Evolutionary conservation across 495 filamentous ascomycete genomes (phyloP).

Genomic region (Penicillium psychrofluorescens): DNA sequence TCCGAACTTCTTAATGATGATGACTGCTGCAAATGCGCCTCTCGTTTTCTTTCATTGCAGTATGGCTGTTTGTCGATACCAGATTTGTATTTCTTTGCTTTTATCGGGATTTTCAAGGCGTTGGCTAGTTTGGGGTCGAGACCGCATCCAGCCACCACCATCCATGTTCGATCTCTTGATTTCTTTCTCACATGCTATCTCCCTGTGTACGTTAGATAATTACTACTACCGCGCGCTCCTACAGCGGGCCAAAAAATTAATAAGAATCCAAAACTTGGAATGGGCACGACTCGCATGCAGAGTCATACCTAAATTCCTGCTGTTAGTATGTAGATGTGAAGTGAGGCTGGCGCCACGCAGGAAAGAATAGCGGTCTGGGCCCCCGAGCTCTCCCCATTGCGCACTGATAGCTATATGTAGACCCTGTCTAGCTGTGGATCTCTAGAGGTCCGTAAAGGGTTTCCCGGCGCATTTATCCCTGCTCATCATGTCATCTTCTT

Average conservation of each 20-base stretch:
- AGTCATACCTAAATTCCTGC: background rate
- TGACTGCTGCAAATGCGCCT: no score
- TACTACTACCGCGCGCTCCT: background rate
- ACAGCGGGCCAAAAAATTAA: slow-evolving; percentile 3
- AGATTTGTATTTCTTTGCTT: background rate
- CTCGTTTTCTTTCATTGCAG: no score
- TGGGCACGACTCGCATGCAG: slow-evolving; percentile 3
- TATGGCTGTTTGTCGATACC: no score
- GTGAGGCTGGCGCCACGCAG: slow-evolving; percentile 12
- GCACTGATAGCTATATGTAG: no score
- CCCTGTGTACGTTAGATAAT: slow-evolving; percentile 15
- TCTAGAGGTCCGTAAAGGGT: slow-evolving; percentile 7
- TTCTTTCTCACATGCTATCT: background rate
- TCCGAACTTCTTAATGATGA: no score
- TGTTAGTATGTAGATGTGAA: background rate
- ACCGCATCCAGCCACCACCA: no score
- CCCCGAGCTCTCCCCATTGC: background rate
- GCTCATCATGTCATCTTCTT: background rate
- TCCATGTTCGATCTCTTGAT: background rate
- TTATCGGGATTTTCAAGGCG: background rate
- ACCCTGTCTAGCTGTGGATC: no score
- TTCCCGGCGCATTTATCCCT: slow-evolving; percentile 6
- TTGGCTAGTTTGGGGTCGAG: no score
- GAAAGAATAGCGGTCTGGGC: slow-evolving; percentile 18
- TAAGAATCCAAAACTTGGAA: slow-evolving; percentile 1